Percentiles rank a stretch among this genome's conserved stretches.
Evolutionary conservation across 768 basidiomycete species (phyloP).

Genomic region (Cyclocybe aegerita): DNA sequence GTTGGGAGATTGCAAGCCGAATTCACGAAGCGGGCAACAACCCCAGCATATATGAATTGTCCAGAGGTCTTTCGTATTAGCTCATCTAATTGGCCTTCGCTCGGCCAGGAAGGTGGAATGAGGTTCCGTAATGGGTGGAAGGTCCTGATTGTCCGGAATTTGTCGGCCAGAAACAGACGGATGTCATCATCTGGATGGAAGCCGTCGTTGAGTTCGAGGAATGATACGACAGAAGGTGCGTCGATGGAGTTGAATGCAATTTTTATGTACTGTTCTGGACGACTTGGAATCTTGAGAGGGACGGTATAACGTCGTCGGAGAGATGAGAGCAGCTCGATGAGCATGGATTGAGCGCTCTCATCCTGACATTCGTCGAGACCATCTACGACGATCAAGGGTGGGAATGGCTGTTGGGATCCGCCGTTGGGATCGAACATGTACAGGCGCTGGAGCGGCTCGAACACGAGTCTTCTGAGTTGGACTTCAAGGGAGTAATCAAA

Average conservation of each 20-base stretch:
- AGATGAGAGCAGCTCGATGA: background rate
- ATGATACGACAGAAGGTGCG: background rate
- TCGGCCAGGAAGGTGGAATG: conserved; percentile 1
- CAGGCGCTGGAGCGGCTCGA: conserved; percentile 7
- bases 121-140: background rate
- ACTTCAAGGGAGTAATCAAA: background rate
- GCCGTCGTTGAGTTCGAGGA: background rate
- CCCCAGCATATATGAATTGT: conserved; percentile 9
- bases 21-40: conserved; percentile 2
- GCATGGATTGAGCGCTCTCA: background rate
- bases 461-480: background rate
- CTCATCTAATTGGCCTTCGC: background rate
- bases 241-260: background rate
- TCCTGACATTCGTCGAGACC: conserved; percentile 2
- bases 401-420: background rate
- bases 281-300: conserved; percentile 1
- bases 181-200: conserved; percentile 2
- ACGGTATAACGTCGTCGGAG: background rate
- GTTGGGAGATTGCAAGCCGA: too few relatives aligned
- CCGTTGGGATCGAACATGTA: background rate
- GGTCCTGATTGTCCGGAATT: background rate
- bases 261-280: conserved; percentile 3
- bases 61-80: conserved; percentile 6
- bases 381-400: background rate
- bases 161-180: background rate